Evolutionary conservation across 768 basidiomycete genomes (phyloP).

Genomic region (Hygrocybe coccinea): DNA sequence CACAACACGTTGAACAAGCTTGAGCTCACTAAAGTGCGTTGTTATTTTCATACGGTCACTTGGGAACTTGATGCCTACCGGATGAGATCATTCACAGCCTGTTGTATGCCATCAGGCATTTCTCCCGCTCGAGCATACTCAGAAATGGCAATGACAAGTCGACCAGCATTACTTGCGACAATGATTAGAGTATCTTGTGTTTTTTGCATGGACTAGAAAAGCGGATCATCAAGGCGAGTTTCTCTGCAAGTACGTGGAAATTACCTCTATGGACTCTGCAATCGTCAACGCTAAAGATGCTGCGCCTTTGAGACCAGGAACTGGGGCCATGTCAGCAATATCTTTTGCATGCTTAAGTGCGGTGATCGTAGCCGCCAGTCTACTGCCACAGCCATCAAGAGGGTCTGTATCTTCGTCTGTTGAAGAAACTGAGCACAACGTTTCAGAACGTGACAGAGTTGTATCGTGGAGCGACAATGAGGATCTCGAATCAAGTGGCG

Average conservation of each 20-base stretch:
- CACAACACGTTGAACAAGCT: neutral
- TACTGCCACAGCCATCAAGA: too few species aligned
- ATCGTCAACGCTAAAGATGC: constrained; percentile 1
- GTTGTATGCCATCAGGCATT: neutral
- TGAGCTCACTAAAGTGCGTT: neutral
- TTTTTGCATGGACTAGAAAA: neutral
- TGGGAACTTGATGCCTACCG: too few species aligned
- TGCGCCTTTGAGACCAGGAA: constrained; percentile 4
- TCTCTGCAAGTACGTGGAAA: neutral
- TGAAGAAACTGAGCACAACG: too few species aligned
- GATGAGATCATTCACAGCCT: neutral
- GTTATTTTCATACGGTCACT: too few species aligned
- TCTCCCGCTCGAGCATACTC: neutral
- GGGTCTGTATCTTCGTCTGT: too few species aligned
- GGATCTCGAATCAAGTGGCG: too few species aligned
- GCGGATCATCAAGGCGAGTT: neutral
- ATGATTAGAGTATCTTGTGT: neutral
- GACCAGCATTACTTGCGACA: neutral
- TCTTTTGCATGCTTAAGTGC: neutral
- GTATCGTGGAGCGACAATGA: too few species aligned
- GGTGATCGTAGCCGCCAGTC: neutral
- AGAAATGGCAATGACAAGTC: neutral
- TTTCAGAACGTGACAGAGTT: too few species aligned
- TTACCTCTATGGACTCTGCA: constrained; percentile 3
- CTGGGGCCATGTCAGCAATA: constrained; percentile 5